Evolutionary conservation across 495 filamentous ascomycete genomes (phyloP), one percentile per base, ranked within the genome.

Genomic region (Cercophora newfieldiana): DNA sequence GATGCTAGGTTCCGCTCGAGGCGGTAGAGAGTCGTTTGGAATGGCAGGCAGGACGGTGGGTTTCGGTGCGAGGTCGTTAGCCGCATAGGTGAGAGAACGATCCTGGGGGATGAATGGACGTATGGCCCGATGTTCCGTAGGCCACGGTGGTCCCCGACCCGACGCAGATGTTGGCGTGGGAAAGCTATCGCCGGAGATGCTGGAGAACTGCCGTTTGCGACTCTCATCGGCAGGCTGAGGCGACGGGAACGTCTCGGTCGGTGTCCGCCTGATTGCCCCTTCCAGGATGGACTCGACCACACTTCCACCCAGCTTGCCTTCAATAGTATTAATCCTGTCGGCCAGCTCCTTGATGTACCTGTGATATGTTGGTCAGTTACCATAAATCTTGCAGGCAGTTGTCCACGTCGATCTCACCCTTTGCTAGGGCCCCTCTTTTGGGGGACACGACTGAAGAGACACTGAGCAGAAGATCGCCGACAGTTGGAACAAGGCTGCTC

Each of bases 301-400:
- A 25, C 66, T 73, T 50, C 69, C 69, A 50, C 76, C 78, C 69
- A 76, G 69, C 67, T 87, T 85, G 50, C 85, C 89, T 68, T 98
- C 94, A 24, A 98, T 88, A 1, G 85, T 88, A 66, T 94, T 87
- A 57, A 98, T 84, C 29, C 94, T 85, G 68, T 97, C 94, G 31
- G 94, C 93, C 1, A 98, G 84, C 73, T 98, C 94, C 74, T 97
- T 97, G 74, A 98, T 98, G 71, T 98, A 98, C 0, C 91, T 94
- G 51, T 14, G 16, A n/a, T 2, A 29, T 22, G 37, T 70, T 58
- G 71, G 77, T 56, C 50, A 65, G 61, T 50, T 12, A n/a, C 51
- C 54, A 3, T 0, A 6, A n/a, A 21, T 18, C 14, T 12, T 3
- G 14, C 16, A 31, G 48, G 18, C 37, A 5, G 30, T 44, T 44